phyloP scores from a whole-genome alignment of 768 basidiomycete genomes.

The Mycena venus region DNA sequence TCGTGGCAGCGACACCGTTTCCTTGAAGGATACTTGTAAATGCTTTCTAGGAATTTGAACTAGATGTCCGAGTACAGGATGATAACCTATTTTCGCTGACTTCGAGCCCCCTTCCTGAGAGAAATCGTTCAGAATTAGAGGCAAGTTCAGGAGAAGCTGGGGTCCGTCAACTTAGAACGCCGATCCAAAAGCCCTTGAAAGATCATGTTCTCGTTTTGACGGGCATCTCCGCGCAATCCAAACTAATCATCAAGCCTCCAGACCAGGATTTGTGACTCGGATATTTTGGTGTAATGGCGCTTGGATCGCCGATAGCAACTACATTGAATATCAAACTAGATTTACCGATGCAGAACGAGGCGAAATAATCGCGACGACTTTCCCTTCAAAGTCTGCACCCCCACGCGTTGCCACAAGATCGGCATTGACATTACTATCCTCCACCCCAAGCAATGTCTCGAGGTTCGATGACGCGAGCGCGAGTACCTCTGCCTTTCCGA shows the following conservation, averaged over 20 bases:
- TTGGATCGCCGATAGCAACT: too few relatives aligned
- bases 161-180: too few relatives aligned
- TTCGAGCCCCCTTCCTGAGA: background rate
- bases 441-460: conserved; percentile 57
- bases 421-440: conserved; percentile 45
- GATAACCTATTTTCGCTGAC: background rate
- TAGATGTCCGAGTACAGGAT: too few relatives aligned
- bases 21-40: conserved; percentile 10
- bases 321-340: conserved; percentile 22
- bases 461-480: conserved; percentile 57
- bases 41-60: background rate
- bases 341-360: conserved; percentile 6
- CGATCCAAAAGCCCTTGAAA: too few relatives aligned
- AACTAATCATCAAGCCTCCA: too few relatives aligned
- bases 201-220: too few relatives aligned
- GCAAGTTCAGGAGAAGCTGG: too few relatives aligned
- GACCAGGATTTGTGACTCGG: too few relatives aligned
- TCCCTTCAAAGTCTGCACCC: conserved; percentile 53
- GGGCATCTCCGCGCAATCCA: too few relatives aligned
- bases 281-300: too few relatives aligned
- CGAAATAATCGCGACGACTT: conserved; percentile 54
- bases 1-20: conserved; percentile 34
- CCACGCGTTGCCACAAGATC: conserved; percentile 55
- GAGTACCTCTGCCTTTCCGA: conserved; percentile 50
- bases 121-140: too few relatives aligned